phyloP scores from a whole-genome alignment of 148 eudicot species.

The Suaeda aralocaspica region DNA sequence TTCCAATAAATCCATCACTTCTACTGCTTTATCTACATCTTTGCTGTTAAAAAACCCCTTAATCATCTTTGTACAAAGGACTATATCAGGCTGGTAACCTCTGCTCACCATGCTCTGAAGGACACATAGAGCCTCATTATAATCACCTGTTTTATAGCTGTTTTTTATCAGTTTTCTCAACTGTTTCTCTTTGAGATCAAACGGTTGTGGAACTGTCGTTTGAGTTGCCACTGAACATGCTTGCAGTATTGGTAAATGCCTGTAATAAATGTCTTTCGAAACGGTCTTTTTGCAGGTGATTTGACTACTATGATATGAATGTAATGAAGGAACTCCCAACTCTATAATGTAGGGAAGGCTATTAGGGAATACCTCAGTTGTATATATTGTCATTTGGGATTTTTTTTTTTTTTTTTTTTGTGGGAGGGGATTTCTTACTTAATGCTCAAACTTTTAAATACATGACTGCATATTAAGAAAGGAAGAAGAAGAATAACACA shows the following conservation, averaged over 20 bases:
- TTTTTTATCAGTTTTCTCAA: constrained; percentile 44
- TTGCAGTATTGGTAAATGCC: constrained; percentile 11
- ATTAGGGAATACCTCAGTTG: constrained; percentile 35
- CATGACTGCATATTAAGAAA: neutral
- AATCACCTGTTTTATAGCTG: constrained; percentile 50
- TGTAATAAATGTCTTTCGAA: constrained; percentile 14
- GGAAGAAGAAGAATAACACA: too few species aligned
- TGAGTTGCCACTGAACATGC: constrained; percentile 19
- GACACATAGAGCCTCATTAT: constrained; percentile 47
- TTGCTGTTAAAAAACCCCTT: constrained; percentile 46
- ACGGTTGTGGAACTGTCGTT: constrained; percentile 28
- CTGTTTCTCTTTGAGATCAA: constrained; percentile 44
- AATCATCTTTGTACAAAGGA: constrained; percentile 61
- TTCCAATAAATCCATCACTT: constrained; percentile 54
- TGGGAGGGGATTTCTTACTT: neutral
- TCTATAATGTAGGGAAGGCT: constrained; percentile 25
- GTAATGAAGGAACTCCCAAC: constrained; percentile 23
- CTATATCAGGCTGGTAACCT: constrained; percentile 54
- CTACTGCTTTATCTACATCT: constrained; percentile 38
- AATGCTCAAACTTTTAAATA: neutral
- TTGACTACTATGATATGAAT: constrained; percentile 18
- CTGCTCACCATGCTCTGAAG: constrained; percentile 50
- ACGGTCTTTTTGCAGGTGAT: constrained; percentile 30
- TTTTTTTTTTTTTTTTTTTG: neutral
- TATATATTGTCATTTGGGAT: constrained; percentile 30